Base-by-base conservation (phyloP, 2,329 filamentous ascomycete genomes). In the Penicillium sp. region DNA sequence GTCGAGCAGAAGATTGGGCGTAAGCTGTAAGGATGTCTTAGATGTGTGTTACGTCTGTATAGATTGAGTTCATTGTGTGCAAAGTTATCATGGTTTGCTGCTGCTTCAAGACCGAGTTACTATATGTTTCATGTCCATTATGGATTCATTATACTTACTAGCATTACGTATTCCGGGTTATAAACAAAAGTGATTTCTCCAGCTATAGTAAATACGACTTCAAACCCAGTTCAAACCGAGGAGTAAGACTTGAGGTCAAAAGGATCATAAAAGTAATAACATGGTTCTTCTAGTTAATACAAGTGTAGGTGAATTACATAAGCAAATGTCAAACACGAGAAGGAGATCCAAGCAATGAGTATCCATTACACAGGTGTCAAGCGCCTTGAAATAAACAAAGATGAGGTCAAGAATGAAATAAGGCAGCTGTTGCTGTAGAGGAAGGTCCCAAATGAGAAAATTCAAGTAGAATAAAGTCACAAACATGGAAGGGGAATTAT, bases 1-100 rank as follows among this genome's bases (percentile, higher is more conserved):
- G 77, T 86, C 53, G 79, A 82, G 68, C 68, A 76, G 59, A 80
- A 76, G 58, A 68, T 82, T 27, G 82, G 83, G 56, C 72, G 80
- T 52, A 79, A 81, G 71, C 71, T 77, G 22, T 67, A 57, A 21
- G 21, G 7, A 9, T 29, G 3, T 22, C 13, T 19, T 10, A 39
- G 7, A n/a, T 6, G 10, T 19, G n/a, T 9, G 35, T 39, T 13
- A 19, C 45, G n/a, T 33, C 45, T 29, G 26, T 26, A 29, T 42
- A 42, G 39, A 42, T 42, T 13, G 5, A 22, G 19, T 13, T 21
- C 4, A 42, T 42, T 13, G n/a, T 42, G 39, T 8, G 19, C 19
- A 42, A 29, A 11, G 39, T 11, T 5, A 22, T 22, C 11, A 21
- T 42, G n/a, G 3, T 11, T 42, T 42, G n/a, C 35, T 39, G 35